Base-by-base conservation (phyloP, 345 rosid species). In the Citrus cavaleriei region DNA sequence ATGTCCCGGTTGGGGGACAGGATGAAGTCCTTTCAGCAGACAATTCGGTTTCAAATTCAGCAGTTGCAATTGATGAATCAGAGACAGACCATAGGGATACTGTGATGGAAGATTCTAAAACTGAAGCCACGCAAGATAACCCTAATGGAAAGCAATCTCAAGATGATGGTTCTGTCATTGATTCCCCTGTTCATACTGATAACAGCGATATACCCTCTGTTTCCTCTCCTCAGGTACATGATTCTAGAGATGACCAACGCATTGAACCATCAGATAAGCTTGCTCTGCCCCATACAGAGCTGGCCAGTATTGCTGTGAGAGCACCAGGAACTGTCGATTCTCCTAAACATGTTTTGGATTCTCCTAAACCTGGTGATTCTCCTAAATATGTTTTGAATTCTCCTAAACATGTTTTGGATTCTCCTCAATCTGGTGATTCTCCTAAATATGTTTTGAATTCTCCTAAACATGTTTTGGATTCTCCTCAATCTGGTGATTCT, bases 211-310 rank as follows among this genome's bases (percentile, higher is more conserved):
- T 58, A 49, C 78, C 85, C 70, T 60, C 65, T 64, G 51, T 77
- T 64, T 62, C 57, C 34, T 55, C 51, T 34, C 66, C 78, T 54
- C 63, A n/a, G 49, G 75, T 35, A 18, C 49, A 55, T 51, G 76
- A 68, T 54, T 66, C 83, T 62, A 67, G 38, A 51, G 68, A 60
- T 51, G 83, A 73, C 30, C 72, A 57, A 38, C 21, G 54, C 27
- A 64, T 40, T 65, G 54, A 34, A 27, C 83, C 75, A 77, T 49
- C 74, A 10, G 57, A 42, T 78, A 76, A 86, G 40, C 68, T 79
- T 84, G 67, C 61, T 70, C 78, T 89, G 72, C 88, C 90, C 73
- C 80, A 35, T 24, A 76, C 78, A 63, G 89, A 81, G 81, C 74
- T 82, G 38, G 74, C 74, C 62, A 38, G 72, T 73, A 82, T 80